Evolutionary conservation across 352 stramenopile genomes (phyloP).

Genomic region (Thalassiosira livingstoniorum): DNA sequence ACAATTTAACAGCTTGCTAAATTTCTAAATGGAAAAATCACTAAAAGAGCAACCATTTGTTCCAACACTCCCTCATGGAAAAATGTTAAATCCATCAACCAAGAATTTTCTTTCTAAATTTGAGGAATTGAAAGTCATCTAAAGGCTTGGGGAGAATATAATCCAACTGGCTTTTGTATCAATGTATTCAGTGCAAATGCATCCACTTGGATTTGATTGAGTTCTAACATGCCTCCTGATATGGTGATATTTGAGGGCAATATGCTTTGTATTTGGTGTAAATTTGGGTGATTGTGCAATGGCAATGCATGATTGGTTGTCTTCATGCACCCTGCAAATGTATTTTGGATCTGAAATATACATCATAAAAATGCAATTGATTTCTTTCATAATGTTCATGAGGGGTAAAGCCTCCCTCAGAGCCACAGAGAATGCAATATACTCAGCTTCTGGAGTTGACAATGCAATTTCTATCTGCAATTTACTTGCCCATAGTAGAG

Average conservation of each 20-base stretch:
- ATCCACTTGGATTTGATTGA: too few relatives aligned
- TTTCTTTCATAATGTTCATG: neutral
- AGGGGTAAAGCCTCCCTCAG: neutral
- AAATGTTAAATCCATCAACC: neutral
- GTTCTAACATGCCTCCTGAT: neutral
- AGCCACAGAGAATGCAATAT: conserved; percentile 32
- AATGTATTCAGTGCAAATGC: neutral
- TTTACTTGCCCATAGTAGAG: conserved; percentile 26
- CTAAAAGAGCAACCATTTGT: neutral
- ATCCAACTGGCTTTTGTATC: neutral
- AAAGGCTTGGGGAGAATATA: conserved; percentile 36
- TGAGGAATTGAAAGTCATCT: neutral
- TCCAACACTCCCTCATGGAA: neutral
- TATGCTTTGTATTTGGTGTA: neutral
- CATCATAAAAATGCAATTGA: neutral
- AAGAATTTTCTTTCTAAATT: neutral
- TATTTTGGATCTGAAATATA: too few relatives aligned
- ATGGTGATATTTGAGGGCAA: neutral
- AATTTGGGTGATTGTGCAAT: neutral
- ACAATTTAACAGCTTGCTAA: neutral
- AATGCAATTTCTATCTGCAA: conserved; percentile 19
- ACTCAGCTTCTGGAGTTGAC: conserved; percentile 38
- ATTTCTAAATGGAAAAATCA: neutral
- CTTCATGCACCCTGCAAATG: conserved; percentile 31
- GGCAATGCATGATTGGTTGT: conserved; percentile 40